phyloP scores from a whole-genome alignment of 768 basidiomycete species.

The Agaricus blazei region DNA sequence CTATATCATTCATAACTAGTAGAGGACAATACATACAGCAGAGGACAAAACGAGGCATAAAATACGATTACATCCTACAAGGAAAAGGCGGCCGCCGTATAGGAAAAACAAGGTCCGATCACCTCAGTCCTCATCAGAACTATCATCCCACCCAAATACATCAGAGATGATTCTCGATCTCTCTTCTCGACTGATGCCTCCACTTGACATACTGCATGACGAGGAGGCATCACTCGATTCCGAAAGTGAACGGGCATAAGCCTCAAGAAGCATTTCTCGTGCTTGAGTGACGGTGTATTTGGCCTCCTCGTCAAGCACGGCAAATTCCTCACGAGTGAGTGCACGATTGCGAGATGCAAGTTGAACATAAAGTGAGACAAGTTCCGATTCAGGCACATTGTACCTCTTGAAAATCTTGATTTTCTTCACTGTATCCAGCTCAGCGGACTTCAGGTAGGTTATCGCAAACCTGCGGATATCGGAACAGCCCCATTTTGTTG shows the following conservation, averaged over 20 bases:
- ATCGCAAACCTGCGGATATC: conserved; percentile 2
- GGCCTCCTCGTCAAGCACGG: neutral
- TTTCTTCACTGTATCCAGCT: neutral
- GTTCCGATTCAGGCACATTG: neutral
- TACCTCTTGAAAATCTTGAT: neutral
- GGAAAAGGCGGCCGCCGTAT: too few relatives aligned
- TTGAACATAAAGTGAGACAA: neutral
- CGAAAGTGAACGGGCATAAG: neutral
- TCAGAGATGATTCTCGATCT: neutral
- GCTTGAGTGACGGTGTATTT: neutral
- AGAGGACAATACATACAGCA: too few relatives aligned
- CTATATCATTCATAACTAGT: too few relatives aligned
- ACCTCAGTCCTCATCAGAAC: too few relatives aligned
- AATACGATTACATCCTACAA: too few relatives aligned
- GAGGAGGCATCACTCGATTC: neutral
- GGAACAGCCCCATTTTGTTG: conserved; percentile 2
- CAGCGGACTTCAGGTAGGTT: neutral
- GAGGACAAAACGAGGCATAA: too few relatives aligned
- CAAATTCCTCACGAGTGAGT: neutral
- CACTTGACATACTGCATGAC: neutral
- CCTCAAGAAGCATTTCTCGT: neutral
- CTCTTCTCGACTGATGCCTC: neutral
- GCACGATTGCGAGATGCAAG: neutral
- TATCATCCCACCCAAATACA: neutral
- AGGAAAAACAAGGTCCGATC: too few relatives aligned